phyloP scores from a whole-genome alignment of 805 yeast species.

The Ogataea trehalophila region DNA sequence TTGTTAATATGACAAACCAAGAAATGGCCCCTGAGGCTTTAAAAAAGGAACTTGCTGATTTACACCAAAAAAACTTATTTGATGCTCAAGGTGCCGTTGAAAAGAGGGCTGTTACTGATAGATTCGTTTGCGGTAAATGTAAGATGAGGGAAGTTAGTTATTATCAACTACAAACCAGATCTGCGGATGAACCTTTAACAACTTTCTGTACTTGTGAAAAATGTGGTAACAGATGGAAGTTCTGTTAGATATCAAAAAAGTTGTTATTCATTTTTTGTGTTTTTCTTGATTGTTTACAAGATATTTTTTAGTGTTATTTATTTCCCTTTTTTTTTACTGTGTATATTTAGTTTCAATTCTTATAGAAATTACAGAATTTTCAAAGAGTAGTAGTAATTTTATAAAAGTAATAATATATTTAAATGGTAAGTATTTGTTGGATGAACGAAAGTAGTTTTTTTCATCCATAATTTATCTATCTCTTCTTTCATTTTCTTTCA shows the following conservation, averaged over 20 bases:
- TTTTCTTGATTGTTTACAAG: neutral
- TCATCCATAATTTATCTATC: no score
- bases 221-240: constrained; percentile 98
- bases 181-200: constrained; percentile 98
- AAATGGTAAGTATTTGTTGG: no score
- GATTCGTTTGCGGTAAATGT: constrained; percentile 97
- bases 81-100: constrained; percentile 98
- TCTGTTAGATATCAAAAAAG: constrained; percentile 44
- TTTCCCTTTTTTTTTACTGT: no score
- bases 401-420: no score
- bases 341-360: no score
- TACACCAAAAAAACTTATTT: constrained; percentile 83
- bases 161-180: constrained; percentile 96
- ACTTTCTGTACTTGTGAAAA: constrained; percentile 97
- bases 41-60: constrained; percentile 76
- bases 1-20: constrained; percentile 82
- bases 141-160: constrained; percentile 95
- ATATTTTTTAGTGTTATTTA: no score
- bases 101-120: constrained; percentile 91
- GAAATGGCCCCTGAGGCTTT: constrained; percentile 94
- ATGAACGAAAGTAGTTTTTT: no score
- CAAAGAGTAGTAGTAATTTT: no score
- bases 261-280: neutral
- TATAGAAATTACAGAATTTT: no score
- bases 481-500: no score